These are phyloP conservation scores for Cercospora sesami DNA, from an alignment of 2,329 filamentous ascomycete genomes.

Conservation along the genomic window DNA sequence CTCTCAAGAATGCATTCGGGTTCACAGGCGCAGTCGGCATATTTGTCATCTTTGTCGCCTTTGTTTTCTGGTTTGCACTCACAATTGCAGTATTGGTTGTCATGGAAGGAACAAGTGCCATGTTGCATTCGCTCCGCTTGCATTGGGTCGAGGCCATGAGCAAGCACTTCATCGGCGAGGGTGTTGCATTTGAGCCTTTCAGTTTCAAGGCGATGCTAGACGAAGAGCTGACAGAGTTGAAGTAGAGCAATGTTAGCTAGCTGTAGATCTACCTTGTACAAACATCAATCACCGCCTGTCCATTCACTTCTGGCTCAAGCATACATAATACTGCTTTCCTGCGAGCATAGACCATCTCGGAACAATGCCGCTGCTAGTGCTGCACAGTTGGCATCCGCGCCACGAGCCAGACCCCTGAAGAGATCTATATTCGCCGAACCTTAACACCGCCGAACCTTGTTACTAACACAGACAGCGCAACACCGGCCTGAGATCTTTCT, in stretches of 20 bases:
- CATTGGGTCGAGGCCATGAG: slow-evolving; percentile 98
- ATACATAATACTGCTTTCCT: not conserved
- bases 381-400: not conserved
- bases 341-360: not conserved
- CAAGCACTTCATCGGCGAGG: slow-evolving; percentile 92
- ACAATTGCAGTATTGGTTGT: slow-evolving; percentile 78
- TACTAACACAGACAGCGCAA: not conserved
- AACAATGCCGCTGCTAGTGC: not conserved
- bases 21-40: slow-evolving; percentile 64
- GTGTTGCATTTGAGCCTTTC: slow-evolving; percentile 79
- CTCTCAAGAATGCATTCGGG: slow-evolving; percentile 72
- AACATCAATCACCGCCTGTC: not conserved
- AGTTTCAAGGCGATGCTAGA: slow-evolving; percentile 82
- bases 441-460: not conserved
- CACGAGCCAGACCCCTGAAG: not conserved
- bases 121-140: slow-evolving; percentile 87
- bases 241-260: slow-evolving; percentile 26
- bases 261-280: slow-evolving; percentile 12
- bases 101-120: slow-evolving; percentile 95
- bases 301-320: not conserved
- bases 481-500: not conserved
- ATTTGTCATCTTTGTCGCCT: slow-evolving; percentile 76
- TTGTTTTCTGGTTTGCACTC: slow-evolving; percentile 87
- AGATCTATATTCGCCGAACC: not conserved
- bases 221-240: slow-evolving; percentile 60